Conservation (phyloP, 495 filamentous ascomycete genomes). For the Aspergillus avenaceus region DNA sequence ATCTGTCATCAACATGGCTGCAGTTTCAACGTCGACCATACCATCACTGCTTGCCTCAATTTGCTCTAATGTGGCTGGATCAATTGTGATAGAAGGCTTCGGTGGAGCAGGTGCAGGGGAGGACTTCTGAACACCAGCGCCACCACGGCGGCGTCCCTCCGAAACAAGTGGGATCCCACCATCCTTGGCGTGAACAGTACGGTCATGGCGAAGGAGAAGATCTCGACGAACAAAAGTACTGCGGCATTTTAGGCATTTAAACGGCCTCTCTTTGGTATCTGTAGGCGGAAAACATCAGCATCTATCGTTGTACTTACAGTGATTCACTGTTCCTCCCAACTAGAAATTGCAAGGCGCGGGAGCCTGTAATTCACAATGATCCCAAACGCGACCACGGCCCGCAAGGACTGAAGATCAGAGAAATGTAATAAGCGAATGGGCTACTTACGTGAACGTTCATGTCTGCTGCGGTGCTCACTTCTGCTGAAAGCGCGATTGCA, state of each 20-base stretch:
- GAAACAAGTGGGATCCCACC: conserved; percentile 92
- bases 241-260: conserved; percentile 96
- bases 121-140: conserved; percentile 54
- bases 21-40: conserved; percentile 95
- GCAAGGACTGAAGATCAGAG: neutral
- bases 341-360: too few species aligned
- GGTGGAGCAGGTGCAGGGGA: conserved; percentile 65
- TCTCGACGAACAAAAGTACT: conserved; percentile 98
- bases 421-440: neutral
- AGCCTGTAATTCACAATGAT: too few species aligned
- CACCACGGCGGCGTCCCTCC: conserved; percentile 84
- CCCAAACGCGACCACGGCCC: neutral
- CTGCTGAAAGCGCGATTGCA: conserved; percentile 95
- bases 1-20: conserved; percentile 98
- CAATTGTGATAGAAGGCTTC: conserved; percentile 79
- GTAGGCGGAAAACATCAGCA: conserved; percentile 17
- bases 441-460: conserved; percentile 95
- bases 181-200: conserved; percentile 98
- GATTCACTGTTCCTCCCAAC: neutral
- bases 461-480: conserved; percentile 94
- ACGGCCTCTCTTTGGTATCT: conserved; percentile 99
- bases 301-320: neutral
- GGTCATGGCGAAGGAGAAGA: conserved; percentile 92
- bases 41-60: conserved; percentile 92
- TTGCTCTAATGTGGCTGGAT: conserved; percentile 86